Conservation (phyloP, 2,329 filamentous ascomycete species). For the Pseudogymnoascus sp. region DNA sequence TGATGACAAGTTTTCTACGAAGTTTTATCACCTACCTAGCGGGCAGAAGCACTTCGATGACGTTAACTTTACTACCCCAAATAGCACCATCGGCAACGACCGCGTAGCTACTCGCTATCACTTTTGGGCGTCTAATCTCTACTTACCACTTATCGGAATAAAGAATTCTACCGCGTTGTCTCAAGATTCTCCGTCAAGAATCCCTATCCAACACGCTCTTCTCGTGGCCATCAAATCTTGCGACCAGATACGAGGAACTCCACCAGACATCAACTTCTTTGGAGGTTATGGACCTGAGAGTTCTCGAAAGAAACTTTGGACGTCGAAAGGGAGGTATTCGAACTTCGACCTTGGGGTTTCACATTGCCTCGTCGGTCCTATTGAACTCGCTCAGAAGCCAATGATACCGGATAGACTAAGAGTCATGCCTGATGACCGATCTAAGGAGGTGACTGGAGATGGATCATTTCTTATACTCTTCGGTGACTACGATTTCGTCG, state of each 20-base stretch:
- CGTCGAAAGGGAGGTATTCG: background rate
- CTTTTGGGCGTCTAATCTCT: slow-evolving; percentile 7
- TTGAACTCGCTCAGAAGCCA: background rate
- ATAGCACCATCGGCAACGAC: background rate
- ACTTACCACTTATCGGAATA: background rate
- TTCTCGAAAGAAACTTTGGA: background rate
- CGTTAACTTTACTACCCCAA: slow-evolving; percentile 5
- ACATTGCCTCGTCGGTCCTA: background rate
- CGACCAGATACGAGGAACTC: slow-evolving; percentile 8
- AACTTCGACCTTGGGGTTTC: slow-evolving; percentile 9
- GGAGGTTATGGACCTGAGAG: background rate
- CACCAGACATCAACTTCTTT: background rate
- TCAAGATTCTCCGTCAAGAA: background rate
- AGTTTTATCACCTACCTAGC: slow-evolving; percentile 9
- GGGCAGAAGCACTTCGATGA: slow-evolving; percentile 11
- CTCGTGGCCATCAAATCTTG: slow-evolving; percentile 7
- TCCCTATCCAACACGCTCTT: background rate
- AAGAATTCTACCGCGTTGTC: background rate
- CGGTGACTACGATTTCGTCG: slow-evolving; percentile 13
- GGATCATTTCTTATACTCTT: slow-evolving; percentile 10
- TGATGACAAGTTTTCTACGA: slow-evolving; percentile 7
- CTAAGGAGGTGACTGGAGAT: background rate
- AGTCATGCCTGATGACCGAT: background rate
- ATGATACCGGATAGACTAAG: background rate
- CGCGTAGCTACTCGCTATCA: background rate